Conservation (phyloP, 371 early-diverging fungal genomes). For the Choanephora cucurbitarum region DNA sequence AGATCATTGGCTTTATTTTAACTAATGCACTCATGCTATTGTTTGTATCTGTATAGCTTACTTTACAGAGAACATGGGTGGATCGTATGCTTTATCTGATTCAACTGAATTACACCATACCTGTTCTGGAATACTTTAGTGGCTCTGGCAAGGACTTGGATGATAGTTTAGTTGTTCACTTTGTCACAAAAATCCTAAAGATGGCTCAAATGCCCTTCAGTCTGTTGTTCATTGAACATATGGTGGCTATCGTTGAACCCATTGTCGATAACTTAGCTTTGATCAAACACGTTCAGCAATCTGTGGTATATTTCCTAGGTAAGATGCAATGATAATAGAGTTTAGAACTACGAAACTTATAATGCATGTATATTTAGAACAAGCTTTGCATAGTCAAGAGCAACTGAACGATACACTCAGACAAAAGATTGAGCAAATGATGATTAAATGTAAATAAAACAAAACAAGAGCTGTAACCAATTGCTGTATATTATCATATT, state of each 20-base stretch:
- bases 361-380: neutral
- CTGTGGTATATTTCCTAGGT: conserved; percentile 47
- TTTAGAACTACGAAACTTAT: no score
- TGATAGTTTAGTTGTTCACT: conserved; percentile 60
- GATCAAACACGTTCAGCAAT: conserved; percentile 38
- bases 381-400: neutral
- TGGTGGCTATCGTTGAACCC: conserved; percentile 50
- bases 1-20: no score
- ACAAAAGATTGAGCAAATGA: neutral
- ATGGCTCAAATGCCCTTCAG: conserved; percentile 55
- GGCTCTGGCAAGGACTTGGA: conserved; percentile 52
- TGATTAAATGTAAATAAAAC: neutral
- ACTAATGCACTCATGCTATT: neutral
- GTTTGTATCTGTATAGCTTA: conserved; percentile 40
- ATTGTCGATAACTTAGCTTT: conserved; percentile 41
- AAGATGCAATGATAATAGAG: conserved; percentile 15
- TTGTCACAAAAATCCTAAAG: conserved; percentile 53
- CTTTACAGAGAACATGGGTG: conserved; percentile 63
- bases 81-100: conserved; percentile 67
- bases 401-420: neutral
- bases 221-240: conserved; percentile 44
- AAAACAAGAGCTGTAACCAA: no score
- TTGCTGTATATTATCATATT: no score
- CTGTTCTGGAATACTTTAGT: conserved; percentile 58
- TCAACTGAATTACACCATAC: conserved; percentile 60